Percentiles rank a stretch among this genome's conserved stretches.
Conservation (phyloP, 2,329 filamentous ascomycete species). For the Furcasterigmium sp. region DNA sequence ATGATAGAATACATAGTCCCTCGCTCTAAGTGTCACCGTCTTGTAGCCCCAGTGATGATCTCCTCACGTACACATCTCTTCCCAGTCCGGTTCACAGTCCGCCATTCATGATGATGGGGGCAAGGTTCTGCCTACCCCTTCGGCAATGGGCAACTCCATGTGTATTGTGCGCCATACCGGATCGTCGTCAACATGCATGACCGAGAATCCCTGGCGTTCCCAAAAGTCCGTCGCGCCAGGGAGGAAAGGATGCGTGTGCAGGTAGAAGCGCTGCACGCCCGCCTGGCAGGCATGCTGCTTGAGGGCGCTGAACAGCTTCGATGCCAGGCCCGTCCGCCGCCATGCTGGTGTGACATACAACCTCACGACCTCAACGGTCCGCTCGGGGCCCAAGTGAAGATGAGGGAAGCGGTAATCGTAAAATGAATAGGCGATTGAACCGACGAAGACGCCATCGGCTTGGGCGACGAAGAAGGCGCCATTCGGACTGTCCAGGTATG, state of each 20-base stretch:
- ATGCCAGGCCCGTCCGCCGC: slow-evolving; percentile 21
- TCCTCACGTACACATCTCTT: too few species aligned
- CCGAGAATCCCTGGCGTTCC: slow-evolving; percentile 16
- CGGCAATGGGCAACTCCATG: slow-evolving; percentile 11
- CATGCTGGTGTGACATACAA: slow-evolving; percentile 18
- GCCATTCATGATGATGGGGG: too few species aligned
- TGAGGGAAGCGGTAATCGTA: slow-evolving; percentile 19
- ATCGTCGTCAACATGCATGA: slow-evolving; percentile 16
- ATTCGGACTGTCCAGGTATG: slow-evolving; percentile 15
- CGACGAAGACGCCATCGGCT: slow-evolving; percentile 11
- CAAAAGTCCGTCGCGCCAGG: slow-evolving; percentile 18
- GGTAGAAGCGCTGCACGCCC: slow-evolving; percentile 16
- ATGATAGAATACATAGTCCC: too few species aligned
- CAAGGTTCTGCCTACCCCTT: neutral
- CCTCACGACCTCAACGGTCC: slow-evolving; percentile 19
- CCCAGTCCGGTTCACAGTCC: too few species aligned
- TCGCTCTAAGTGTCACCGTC: neutral
- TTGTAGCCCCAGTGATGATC: neutral
- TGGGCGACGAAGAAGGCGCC: slow-evolving; percentile 16
- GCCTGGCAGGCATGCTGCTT: slow-evolving; percentile 8
- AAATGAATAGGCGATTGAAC: slow-evolving; percentile 17
- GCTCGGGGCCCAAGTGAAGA: slow-evolving; percentile 10
- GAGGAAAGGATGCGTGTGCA: slow-evolving; percentile 22
- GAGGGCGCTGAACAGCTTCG: slow-evolving; percentile 13
- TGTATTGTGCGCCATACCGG: slow-evolving; percentile 21